Base-by-base conservation (phyloP, 1,284 basidiomycete genomes). In the Ustilago tritici region DNA sequence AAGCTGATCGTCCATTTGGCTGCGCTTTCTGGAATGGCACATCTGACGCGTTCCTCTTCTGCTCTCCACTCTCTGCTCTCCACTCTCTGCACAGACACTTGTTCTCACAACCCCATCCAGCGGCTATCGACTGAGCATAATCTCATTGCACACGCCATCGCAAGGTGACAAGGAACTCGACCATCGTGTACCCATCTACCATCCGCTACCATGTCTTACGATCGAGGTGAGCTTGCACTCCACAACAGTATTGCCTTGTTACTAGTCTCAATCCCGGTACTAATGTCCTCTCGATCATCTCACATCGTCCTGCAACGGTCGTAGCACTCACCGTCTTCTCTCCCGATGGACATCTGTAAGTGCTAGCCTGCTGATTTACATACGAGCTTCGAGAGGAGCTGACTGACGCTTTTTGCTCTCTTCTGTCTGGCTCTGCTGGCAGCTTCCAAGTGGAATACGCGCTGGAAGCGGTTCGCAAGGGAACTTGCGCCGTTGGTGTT, bases 401-500 rank as follows among this genome's bases (percentile, higher is more conserved):
- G 23, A 11, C 14, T 50, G 23, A 31, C 2, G 14, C 28, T 28
- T 28, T 50, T 10, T 11, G 14, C 10, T 12, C 46, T 47, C 10
- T 10, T 10, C n/a, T 9, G 14, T 12, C 49, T 11, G 28, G 23
- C 49, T 12, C 15, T 10, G 28, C 9, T 32, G 28, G 41, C 61
- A 67, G 56, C 66, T 78, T 82, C 63, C 87, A 97, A 93, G 97
- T 99, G 80, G 97, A 99, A 88, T 99, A 99, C 87, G 97, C 97
- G 7, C 89, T 93, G 28, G 97, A 99, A 87, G 97, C 97, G 58
- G 97, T 99, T 56, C 90, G 94, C 82, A 95, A 96, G 87, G 97
- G 97, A 57, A 99, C 97, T 15, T 98, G 96, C 87, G 96, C 96
- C 61, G 96, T 99, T 70, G 97, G 97, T 59, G 94, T 99, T 36